Evolutionary conservation across 805 yeast genomes (phyloP).

Genomic region (Kodamaea neixiangensis): DNA sequence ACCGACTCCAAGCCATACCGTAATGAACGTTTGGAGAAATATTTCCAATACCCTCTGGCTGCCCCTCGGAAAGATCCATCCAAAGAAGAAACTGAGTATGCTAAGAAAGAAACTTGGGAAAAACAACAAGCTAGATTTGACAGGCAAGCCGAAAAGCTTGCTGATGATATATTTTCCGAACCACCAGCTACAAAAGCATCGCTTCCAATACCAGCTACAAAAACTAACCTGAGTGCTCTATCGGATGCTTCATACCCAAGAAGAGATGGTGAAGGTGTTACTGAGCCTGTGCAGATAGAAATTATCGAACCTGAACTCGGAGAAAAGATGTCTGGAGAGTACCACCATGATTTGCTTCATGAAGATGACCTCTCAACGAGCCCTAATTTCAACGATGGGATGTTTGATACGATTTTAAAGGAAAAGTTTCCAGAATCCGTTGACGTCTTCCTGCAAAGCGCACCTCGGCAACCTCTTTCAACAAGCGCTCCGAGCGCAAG

Average conservation of each 20-base stretch:
- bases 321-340: constrained; percentile 1
- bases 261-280: background rate
- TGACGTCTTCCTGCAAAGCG: background rate
- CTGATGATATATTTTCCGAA: constrained; percentile 42
- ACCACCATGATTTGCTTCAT: background rate
- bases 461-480: background rate
- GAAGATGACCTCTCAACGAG: constrained; percentile 1
- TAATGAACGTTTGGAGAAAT: background rate
- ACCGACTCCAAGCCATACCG: background rate
- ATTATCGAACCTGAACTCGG: background rate
- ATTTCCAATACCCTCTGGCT: constrained; percentile 1
- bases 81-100: constrained; percentile 20
- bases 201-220: constrained; percentile 2
- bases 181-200: background rate
- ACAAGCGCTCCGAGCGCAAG: background rate
- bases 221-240: constrained; percentile 22
- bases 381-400: background rate
- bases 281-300: background rate
- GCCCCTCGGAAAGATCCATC: background rate
- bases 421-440: background rate
- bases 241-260: constrained; percentile 12
- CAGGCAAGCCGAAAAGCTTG: constrained; percentile 37
- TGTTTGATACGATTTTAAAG: background rate
- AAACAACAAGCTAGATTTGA: constrained; percentile 24
- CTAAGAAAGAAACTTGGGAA: constrained; percentile 43